Evolutionary conservation across 768 basidiomycete species (phyloP).

Genomic region (Mrakia gelida): DNA sequence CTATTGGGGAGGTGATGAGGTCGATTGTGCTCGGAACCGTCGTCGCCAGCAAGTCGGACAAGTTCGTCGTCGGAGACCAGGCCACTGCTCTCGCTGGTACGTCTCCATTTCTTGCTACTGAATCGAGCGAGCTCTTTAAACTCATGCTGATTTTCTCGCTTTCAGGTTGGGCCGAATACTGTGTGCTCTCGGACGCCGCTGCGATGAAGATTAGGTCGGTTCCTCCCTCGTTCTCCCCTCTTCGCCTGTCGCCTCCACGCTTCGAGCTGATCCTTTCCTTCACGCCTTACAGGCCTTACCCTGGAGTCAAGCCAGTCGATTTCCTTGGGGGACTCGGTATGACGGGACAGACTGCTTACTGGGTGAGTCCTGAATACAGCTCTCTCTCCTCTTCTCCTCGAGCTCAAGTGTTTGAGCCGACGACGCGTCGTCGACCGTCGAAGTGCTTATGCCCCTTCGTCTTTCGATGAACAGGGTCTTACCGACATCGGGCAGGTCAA

Average conservation of each 20-base stretch:
- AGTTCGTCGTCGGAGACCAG: constrained; percentile 61
- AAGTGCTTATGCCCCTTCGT: not conserved
- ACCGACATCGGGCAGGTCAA: constrained; percentile 74
- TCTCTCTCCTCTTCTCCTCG: not conserved
- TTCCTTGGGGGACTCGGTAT: not conserved
- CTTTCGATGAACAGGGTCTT: constrained; percentile 47
- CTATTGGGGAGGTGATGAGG: constrained; percentile 75
- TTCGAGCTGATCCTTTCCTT: not conserved
- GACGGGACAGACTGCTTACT: constrained; percentile 20
- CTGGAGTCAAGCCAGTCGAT: constrained; percentile 13
- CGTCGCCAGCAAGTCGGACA: constrained; percentile 54
- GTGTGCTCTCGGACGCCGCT: constrained; percentile 55
- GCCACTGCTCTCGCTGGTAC: constrained; percentile 62
- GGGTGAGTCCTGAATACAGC: constrained; percentile 40
- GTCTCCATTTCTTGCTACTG: constrained; percentile 35
- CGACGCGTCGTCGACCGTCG: not conserved
- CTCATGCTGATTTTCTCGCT: not conserved
- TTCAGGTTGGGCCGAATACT: constrained; percentile 74
- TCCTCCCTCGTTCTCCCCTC: not conserved
- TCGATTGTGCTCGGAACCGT: constrained; percentile 64
- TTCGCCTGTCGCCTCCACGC: too few relatives aligned
- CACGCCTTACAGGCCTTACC: not conserved
- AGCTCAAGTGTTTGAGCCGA: too few relatives aligned
- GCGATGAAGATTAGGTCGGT: constrained; percentile 53
- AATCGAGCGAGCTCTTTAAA: not conserved